A percentile compares a stretch with the other conserved stretches of the same genome.
These are phyloP conservation scores for Mycena haematopus DNA, from an alignment of 768 basidiomycete species.

Conservation along the genomic window DNA sequence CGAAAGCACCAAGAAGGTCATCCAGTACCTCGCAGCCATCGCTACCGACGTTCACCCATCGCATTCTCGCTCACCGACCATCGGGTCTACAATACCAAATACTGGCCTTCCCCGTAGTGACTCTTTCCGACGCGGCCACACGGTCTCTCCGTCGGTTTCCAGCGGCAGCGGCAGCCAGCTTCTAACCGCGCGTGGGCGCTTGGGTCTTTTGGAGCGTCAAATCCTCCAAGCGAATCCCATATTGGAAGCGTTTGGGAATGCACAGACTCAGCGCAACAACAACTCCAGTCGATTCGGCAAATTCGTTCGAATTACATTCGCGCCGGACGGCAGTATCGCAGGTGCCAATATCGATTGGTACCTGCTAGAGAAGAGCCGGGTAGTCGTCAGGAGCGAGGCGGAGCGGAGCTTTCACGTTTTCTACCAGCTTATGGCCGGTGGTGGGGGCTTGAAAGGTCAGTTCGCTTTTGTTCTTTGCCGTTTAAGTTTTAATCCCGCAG, in stretches of 20 bases:
- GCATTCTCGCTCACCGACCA: constrained; percentile 71
- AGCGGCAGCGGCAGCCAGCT: constrained; percentile 44
- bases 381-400: constrained; percentile 84
- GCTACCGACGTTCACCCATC: constrained; percentile 81
- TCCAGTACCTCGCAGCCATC: constrained; percentile 97
- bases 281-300: constrained; percentile 99
- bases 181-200: constrained; percentile 70
- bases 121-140: constrained; percentile 64
- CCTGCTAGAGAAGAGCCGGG: constrained; percentile 94
- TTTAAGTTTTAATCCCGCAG: constrained; percentile 15
- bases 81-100: constrained; percentile 64
- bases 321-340: constrained; percentile 91
- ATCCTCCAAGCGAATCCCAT: constrained; percentile 98
- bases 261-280: constrained; percentile 97
- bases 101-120: no score
- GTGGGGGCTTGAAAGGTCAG: constrained; percentile 70
- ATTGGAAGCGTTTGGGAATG: constrained; percentile 97
- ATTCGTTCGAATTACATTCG: constrained; percentile 95
- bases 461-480: constrained; percentile 7
- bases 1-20: constrained; percentile 98
- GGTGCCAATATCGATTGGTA: constrained; percentile 99
- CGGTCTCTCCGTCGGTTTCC: constrained; percentile 51
- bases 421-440: constrained; percentile 90
- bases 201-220: constrained; percentile 92
- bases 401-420: constrained; percentile 98